Percentiles rank a stretch among this genome's conserved stretches.
phyloP scores from a whole-genome alignment of 2,329 filamentous ascomycete species.

The Cytospora leucostoma region DNA sequence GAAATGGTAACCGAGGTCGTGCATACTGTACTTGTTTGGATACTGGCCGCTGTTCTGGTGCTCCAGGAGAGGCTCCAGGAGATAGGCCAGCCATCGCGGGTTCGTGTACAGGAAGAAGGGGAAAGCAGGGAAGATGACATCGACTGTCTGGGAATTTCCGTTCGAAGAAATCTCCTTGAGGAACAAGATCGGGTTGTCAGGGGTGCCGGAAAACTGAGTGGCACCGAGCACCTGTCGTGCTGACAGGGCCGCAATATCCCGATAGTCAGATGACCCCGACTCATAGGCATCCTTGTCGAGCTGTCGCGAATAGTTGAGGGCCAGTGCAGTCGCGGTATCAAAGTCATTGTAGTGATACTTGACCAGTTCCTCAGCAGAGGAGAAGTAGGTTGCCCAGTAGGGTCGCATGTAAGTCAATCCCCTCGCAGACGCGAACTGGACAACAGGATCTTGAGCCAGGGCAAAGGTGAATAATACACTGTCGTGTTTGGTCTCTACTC shows the following conservation, averaged over 20 bases:
- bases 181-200: slow-evolving; percentile 73
- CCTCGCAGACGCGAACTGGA: slow-evolving; percentile 75
- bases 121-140: slow-evolving; percentile 84
- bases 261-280: slow-evolving; percentile 74
- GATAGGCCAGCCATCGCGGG: slow-evolving; percentile 75
- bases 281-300: slow-evolving; percentile 70
- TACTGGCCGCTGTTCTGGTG: slow-evolving; percentile 82
- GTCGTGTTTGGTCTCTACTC: slow-evolving; percentile 38
- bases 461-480: slow-evolving; percentile 74
- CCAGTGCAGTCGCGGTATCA: slow-evolving; percentile 60
- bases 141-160: slow-evolving; percentile 82
- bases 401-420: slow-evolving; percentile 78
- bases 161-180: slow-evolving; percentile 85
- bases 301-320: slow-evolving; percentile 72
- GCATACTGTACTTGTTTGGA: slow-evolving; percentile 79
- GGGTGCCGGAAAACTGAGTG: slow-evolving; percentile 72
- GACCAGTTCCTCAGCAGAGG: slow-evolving; percentile 62
- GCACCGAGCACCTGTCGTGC: slow-evolving; percentile 80
- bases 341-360: slow-evolving; percentile 78
- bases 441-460: slow-evolving; percentile 75
- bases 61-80: slow-evolving; percentile 78
- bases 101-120: slow-evolving; percentile 88
- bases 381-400: slow-evolving; percentile 77
- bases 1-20: slow-evolving; percentile 72
- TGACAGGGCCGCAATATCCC: slow-evolving; percentile 74